Conservation (phyloP, 495 filamentous ascomycete species). For the Staphylotrichum tortipilum region DNA sequence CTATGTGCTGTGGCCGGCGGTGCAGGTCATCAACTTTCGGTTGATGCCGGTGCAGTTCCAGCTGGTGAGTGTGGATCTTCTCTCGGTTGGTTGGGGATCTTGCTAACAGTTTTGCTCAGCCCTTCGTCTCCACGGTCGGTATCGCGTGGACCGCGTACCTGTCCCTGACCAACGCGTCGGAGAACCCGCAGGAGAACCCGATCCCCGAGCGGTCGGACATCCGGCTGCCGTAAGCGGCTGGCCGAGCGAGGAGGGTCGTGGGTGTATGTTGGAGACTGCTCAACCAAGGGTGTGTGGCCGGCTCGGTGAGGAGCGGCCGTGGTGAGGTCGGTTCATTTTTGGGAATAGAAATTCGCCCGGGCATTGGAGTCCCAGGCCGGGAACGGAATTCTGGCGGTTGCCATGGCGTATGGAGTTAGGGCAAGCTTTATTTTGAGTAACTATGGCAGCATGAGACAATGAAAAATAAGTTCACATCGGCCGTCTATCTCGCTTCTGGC, state of each 20-base stretch:
- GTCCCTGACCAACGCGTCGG: conserved; percentile 83
- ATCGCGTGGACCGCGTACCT: conserved; percentile 99
- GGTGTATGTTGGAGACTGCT: no score
- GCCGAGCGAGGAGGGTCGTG: no score
- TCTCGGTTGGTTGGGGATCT: no score
- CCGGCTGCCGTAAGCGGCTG: background rate
- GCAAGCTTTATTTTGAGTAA: background rate
- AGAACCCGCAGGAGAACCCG: conserved; percentile 40
- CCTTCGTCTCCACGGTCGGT: conserved; percentile 92
- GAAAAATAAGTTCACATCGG: background rate
- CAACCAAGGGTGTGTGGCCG: no score
- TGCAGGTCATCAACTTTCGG: conserved; percentile 95
- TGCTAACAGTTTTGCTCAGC: conserved; percentile 42
- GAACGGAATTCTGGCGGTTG: background rate
- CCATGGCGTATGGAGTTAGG: conserved; percentile 8
- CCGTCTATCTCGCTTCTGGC: background rate
- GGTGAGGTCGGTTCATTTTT: background rate
- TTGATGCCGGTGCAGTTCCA: conserved; percentile 94
- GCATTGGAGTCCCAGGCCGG: background rate
- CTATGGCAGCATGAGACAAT: no score
- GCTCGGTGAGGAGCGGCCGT: no score
- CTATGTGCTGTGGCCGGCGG: conserved; percentile 89
- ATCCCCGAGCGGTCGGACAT: background rate
- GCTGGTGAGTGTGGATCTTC: conserved; percentile 83
- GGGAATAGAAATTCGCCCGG: background rate